Base-by-base conservation (phyloP, 805 yeast genomes). In the Barnettozyma wickerhamii region DNA sequence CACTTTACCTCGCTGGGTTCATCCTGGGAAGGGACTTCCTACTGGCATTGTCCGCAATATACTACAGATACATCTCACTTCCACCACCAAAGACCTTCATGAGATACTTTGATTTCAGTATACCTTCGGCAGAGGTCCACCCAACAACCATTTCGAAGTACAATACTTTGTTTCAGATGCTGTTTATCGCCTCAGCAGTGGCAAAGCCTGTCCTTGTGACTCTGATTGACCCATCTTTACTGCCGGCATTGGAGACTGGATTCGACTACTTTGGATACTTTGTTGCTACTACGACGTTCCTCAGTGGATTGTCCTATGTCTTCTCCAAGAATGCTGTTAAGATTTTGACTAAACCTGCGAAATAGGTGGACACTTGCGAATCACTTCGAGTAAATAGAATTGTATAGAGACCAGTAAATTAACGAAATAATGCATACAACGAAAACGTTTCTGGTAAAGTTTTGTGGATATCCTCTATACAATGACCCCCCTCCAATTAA, bases 121-220 rank as follows among this genome's bases (percentile, higher is more conserved):
- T 78, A 45, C 91, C 84, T 4, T 81, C 89, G 19, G 95, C 88
- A 1, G 87, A 85, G 43, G 95, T 95, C 3, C 84, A 74, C 43
- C 99, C 99, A 2, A 87, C 95, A 5, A 66, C 71, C 29, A 77
- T 95, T 19, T 88, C 96, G 10, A 91, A 91, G 59, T 73, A 79
- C 61, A 93, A 93, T 64, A 93, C 99, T 0, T 87, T 81, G 1
- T 72, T 93, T 46, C 99, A 93, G 60, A 91, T 93, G 97, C 58
- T 85, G 3, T 90, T 90, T 52, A 74, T 93, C 33, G 96, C 84
- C 0, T 56, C 71, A 13, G 73, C 78, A 40, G 77, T 84, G 40
- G 62, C 75, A 14, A 68, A 72, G 40, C 84, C 85, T 1, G 79
- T 75, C 2, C 40, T 72, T 14, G 32, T 64, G 28, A 51, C 63